Conservation (phyloP, 306 rosid genomes). For the Medicago lupulina region DNA sequence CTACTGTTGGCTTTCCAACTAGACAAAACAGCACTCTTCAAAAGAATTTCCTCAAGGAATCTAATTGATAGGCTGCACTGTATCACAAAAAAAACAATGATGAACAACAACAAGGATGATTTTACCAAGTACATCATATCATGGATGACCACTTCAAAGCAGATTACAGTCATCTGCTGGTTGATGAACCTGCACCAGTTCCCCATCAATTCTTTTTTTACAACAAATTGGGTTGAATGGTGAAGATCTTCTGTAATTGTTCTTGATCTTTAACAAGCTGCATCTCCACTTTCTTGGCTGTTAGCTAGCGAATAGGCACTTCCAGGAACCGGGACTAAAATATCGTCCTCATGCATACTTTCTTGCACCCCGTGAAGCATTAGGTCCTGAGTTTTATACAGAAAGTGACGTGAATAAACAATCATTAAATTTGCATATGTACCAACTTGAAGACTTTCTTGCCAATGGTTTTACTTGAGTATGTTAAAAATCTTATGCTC, state of each 20-base stretch:
- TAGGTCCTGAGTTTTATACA: constrained; percentile 54
- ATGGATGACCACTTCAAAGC: constrained; percentile 31
- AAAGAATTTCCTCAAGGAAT: constrained; percentile 7
- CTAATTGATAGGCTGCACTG: constrained; percentile 4
- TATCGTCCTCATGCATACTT: constrained; percentile 58
- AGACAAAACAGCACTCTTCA: constrained; percentile 11
- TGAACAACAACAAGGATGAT: constrained; percentile 10
- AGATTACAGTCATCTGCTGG: background rate
- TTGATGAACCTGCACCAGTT: background rate
- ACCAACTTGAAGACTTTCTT: constrained; percentile 7
- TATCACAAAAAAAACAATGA: constrained; percentile 6
- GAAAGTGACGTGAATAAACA: constrained; percentile 21
- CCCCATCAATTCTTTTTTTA: background rate
- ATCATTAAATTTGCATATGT: constrained; percentile 6
- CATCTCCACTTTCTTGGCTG: constrained; percentile 40
- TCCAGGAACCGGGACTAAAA: constrained; percentile 84
- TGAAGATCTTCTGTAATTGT: background rate
- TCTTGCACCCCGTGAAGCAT: constrained; percentile 43
- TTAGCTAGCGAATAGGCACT: constrained; percentile 74
- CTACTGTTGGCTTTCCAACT: constrained; percentile 4
- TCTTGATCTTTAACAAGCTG: constrained; percentile 28
- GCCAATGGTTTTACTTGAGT: background rate
- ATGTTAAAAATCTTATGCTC: background rate
- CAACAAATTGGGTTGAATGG: background rate
- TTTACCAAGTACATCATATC: background rate